phyloP scores from a whole-genome alignment of 2,329 filamentous ascomycete genomes.

The Thyridium curvatum region DNA sequence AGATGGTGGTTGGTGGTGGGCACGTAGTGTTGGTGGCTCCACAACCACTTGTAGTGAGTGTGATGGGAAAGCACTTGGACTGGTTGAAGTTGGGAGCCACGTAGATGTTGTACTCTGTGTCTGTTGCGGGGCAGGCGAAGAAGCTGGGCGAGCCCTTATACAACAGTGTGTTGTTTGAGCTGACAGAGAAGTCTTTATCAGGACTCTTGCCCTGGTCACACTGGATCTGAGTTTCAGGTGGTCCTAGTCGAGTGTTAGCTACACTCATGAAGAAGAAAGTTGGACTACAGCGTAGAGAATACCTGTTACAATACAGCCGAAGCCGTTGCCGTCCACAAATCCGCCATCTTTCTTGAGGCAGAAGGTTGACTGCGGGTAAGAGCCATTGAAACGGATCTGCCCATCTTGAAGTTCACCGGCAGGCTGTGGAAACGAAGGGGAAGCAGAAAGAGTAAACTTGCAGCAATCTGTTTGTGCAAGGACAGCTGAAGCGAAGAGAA shows the following conservation, averaged over 20 bases:
- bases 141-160: constrained; percentile 7
- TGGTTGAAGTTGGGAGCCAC: constrained; percentile 8
- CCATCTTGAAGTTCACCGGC: constrained; percentile 7
- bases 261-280: neutral
- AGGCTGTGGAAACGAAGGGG: neutral
- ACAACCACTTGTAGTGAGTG: too few species aligned
- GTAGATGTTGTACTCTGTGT: constrained; percentile 11
- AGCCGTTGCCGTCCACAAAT: constrained; percentile 6
- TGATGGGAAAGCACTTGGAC: constrained; percentile 8
- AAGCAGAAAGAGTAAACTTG: neutral
- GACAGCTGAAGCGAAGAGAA: too few species aligned
- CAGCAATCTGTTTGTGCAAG: too few species aligned
- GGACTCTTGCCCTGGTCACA: constrained; percentile 6
- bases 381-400: constrained; percentile 10
- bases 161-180: constrained; percentile 4
- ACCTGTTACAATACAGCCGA: constrained; percentile 9
- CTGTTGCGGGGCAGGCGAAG: constrained; percentile 10
- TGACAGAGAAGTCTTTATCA: constrained; percentile 4
- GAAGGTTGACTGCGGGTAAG: constrained; percentile 5
- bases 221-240: constrained; percentile 7
- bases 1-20: too few species aligned
- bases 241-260: neutral
- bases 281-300: neutral
- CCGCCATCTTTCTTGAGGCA: constrained; percentile 3
- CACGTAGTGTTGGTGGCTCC: too few species aligned